Evolutionary conservation across 2,329 filamentous ascomycete species (phyloP).

Genomic region (Apiospora koreana): DNA sequence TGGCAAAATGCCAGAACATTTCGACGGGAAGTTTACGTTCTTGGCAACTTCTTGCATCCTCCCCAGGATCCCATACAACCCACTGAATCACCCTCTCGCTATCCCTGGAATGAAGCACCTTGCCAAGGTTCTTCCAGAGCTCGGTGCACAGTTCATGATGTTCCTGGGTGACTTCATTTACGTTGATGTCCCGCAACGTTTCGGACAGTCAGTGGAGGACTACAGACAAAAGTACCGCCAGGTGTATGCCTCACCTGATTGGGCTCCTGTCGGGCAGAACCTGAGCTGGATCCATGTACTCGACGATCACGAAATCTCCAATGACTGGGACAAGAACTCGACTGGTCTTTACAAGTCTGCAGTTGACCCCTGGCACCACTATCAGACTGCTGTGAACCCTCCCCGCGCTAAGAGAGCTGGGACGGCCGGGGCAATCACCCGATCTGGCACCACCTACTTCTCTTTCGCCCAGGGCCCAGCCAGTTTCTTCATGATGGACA

Average conservation of each 20-base stretch:
- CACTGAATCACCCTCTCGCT: slow-evolving; percentile 77
- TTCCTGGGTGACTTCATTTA: slow-evolving; percentile 89
- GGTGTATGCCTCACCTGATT: slow-evolving; percentile 94
- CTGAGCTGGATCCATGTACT: slow-evolving; percentile 98
- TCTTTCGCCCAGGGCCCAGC: slow-evolving; percentile 88
- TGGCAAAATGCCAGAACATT: slow-evolving; percentile 61
- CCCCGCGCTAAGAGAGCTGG: slow-evolving; percentile 60
- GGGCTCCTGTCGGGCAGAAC: slow-evolving; percentile 72
- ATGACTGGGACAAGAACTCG: slow-evolving; percentile 86
- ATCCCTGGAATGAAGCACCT: slow-evolving; percentile 81
- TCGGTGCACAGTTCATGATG: slow-evolving; percentile 79
- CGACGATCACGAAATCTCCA: slow-evolving; percentile 94
- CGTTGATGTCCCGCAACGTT: slow-evolving; percentile 80
- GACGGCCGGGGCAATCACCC: slow-evolving; percentile 33
- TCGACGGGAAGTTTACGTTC: slow-evolving; percentile 79
- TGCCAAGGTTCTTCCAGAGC: slow-evolving; percentile 67
- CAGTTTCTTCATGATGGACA: slow-evolving; percentile 93
- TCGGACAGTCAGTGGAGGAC: slow-evolving; percentile 70
- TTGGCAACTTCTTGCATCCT: slow-evolving; percentile 92
- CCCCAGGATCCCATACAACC: slow-evolving; percentile 85
- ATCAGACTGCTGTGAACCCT: slow-evolving; percentile 84
- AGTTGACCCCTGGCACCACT: slow-evolving; percentile 81
- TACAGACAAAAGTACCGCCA: slow-evolving; percentile 93
- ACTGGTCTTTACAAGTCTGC: slow-evolving; percentile 80
- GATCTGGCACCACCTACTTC: slow-evolving; percentile 75